phyloP scores from a whole-genome alignment of 805 yeast species.

The Pichia cabralensis region DNA sequence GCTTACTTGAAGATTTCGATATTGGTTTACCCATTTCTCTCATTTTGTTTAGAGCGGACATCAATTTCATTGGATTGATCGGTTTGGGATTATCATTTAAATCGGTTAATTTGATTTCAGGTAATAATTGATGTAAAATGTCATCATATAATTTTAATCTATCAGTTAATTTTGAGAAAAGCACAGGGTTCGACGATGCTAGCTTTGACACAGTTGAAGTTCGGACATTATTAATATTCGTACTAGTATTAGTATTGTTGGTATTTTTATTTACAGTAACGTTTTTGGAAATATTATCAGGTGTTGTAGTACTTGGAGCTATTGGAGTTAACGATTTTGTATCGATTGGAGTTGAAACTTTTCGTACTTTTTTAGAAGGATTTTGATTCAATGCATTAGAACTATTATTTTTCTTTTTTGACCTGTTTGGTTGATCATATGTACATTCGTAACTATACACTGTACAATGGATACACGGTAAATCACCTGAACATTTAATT shows the following conservation, averaged over 20 bases:
- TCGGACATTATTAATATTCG: too few species aligned
- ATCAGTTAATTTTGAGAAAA: constrained; percentile 24
- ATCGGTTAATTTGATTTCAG: constrained; percentile 25
- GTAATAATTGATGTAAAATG: constrained; percentile 22
- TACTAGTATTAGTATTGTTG: too few species aligned
- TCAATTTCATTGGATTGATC: constrained; percentile 25
- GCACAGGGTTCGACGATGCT: constrained; percentile 15
- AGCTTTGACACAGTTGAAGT: constrained; percentile 5
- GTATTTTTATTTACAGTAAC: too few species aligned
- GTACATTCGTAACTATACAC: constrained; percentile 81
- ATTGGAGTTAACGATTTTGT: neutral
- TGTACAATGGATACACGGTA: constrained; percentile 55
- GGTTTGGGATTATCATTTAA: constrained; percentile 24
- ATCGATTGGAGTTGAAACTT: too few species aligned
- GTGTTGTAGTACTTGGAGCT: neutral
- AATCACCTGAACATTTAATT: constrained; percentile 41
- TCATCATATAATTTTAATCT: constrained; percentile 25
- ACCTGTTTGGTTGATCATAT: constrained; percentile 56
- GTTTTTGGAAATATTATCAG: too few species aligned
- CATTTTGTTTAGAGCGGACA: constrained; percentile 22
- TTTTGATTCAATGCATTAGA: too few species aligned
- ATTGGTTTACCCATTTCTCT: constrained; percentile 16
- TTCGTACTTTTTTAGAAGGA: too few species aligned
- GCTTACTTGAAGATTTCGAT: constrained; percentile 12
- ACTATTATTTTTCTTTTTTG: constrained; percentile 28